phyloP scores from a whole-genome alignment of 768 basidiomycete genomes.

The Russula earlei region DNA sequence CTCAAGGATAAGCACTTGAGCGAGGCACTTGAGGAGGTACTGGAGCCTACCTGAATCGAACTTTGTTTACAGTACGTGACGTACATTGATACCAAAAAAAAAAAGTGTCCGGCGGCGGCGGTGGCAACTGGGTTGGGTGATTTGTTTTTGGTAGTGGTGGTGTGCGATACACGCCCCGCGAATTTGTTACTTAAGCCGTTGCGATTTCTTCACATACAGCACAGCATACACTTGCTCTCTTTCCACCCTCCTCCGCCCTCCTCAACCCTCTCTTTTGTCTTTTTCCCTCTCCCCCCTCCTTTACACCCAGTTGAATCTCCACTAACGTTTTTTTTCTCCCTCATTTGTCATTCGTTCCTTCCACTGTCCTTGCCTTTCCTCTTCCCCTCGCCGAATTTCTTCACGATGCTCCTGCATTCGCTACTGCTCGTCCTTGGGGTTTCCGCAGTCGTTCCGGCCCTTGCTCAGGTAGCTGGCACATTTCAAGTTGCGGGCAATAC shows the following conservation, averaged over 20 bases:
- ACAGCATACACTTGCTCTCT: too few species aligned
- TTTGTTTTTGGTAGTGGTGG: too few species aligned
- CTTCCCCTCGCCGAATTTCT: background rate
- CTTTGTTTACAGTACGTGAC: too few species aligned
- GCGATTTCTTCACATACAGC: too few species aligned
- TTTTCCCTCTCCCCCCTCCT: background rate
- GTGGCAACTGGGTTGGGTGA: too few species aligned
- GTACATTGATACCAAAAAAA: too few species aligned
- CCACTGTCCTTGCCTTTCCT: background rate
- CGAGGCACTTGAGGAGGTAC: conserved; percentile 4
- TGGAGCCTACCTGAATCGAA: background rate
- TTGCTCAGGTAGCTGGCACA: conserved; percentile 23
- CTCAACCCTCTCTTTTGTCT: background rate
- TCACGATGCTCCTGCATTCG: conserved; percentile 23
- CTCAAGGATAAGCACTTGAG: conserved; percentile 11
- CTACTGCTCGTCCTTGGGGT: conserved; percentile 41
- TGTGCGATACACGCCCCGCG: too few species aligned
- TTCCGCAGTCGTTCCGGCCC: conserved; percentile 25
- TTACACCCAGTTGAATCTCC: background rate
- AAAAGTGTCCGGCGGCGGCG: too few species aligned
- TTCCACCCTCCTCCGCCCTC: too few species aligned
- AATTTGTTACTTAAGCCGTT: too few species aligned
- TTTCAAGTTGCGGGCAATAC: conserved; percentile 31
- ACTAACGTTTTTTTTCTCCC: background rate
- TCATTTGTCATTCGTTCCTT: background rate